Percentiles rank a stretch among this genome's conserved stretches.
Evolutionary conservation across 1,284 basidiomycete species (phyloP).

Genomic region (Naganishia cerealis): DNA sequence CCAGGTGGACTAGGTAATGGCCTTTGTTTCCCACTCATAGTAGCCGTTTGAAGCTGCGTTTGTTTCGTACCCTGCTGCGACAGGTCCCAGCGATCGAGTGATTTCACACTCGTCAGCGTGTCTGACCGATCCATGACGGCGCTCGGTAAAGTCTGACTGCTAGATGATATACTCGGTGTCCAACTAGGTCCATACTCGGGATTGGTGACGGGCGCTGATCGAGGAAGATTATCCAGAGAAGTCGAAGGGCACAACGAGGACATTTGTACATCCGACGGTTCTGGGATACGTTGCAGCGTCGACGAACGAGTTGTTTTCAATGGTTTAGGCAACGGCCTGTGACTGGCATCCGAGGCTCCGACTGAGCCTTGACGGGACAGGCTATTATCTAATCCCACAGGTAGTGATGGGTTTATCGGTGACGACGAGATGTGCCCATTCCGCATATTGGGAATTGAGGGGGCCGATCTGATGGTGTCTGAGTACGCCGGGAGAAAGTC

Average conservation of each 20-base stretch:
- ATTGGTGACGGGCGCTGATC: background rate
- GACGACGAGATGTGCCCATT: background rate
- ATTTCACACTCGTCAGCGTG: slow-evolving; percentile 50
- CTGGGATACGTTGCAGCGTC: background rate
- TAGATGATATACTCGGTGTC: background rate
- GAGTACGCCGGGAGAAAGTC: background rate
- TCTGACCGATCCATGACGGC: slow-evolving; percentile 46
- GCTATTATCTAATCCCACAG: background rate
- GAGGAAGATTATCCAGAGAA: background rate
- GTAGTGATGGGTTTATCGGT: background rate
- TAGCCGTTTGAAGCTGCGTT: background rate
- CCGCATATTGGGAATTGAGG: background rate
- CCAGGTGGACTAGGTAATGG: slow-evolving; percentile 47
- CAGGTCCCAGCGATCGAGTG: slow-evolving; percentile 45
- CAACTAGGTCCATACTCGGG: background rate
- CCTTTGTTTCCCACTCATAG: slow-evolving; percentile 35
- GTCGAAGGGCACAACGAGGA: background rate
- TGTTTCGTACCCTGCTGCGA: slow-evolving; percentile 5
- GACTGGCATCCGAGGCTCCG: background rate
- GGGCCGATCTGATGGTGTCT: background rate
- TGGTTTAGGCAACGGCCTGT: background rate
- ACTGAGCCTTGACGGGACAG: background rate
- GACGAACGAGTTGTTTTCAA: background rate
- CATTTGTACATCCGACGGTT: background rate
- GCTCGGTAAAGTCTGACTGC: background rate